Evolutionary conservation across 1,284 basidiomycete species (phyloP), one percentile per base, ranked within the genome.

Genomic region (Trichosporon coremiiforme): DNA sequence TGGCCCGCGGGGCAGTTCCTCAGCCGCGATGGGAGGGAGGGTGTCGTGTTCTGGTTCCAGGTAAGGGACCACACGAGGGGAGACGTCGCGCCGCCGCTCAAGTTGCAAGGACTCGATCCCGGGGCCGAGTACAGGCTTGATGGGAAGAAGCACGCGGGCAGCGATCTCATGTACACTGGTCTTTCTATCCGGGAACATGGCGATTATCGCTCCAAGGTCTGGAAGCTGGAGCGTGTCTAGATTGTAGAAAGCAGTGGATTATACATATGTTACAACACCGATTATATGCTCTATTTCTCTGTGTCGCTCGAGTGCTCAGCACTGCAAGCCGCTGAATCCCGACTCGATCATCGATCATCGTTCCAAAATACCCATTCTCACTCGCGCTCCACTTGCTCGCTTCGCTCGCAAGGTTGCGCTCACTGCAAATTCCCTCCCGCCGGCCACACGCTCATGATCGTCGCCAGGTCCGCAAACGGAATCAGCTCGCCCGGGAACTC

Each of bases 1-100:
- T 77, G 70, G 69, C 79, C 79, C 8, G 76, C 77, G 1, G 77
- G 65, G n/a, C 64, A 70, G 25, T 80, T 73, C 65, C 33, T 69
- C 10, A 2, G 36, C 15, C 53, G 71, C 29, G 64, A 69, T 8
- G 53, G 64, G n/a, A 69, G 68, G 38, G 55, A 65, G 1, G 47
- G 45, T 1, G 53, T 68, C 10, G 70, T 73, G 2, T 74, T 80
- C 17, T 66, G 45, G 10, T 72, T 22, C 69, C 69, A 70, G 50
- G 60, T 70, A 47, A 20, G 57, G 6, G 69, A 68, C 33, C 7
- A n/a, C 1, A 13, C 55, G 1, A n/a, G 72, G 45, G 36, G 67
- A 22, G 66, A 70, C 33, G 67, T 41, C 17, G 64, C 63, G 12
- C 70, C 74, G 5, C 67, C 70, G 10, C 36, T 78, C 25, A 64